Evolutionary conservation across 169 alveolate genomes (phyloP).

Genomic region (Cystoisospora suis): DNA sequence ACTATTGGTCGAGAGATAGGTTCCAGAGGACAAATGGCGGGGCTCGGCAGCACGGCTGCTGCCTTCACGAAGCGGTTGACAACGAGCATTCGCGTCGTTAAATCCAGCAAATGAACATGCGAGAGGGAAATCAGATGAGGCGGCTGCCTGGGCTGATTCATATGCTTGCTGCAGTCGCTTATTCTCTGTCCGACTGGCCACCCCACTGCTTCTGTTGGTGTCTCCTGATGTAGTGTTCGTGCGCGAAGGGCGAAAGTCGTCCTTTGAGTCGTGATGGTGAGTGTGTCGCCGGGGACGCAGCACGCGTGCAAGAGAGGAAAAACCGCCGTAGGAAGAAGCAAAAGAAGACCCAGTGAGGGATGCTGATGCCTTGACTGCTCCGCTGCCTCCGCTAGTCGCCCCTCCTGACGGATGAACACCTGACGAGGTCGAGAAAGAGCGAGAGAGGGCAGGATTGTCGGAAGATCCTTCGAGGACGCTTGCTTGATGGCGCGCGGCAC

Average conservation of each 20-base stretch:
- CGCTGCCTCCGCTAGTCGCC: neutral
- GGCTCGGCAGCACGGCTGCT: neutral
- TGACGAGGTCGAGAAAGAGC: neutral
- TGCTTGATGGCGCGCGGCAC: neutral
- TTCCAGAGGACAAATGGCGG: too few species aligned
- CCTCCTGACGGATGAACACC: neutral
- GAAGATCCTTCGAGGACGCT: neutral
- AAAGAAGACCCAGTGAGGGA: neutral
- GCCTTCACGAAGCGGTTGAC: neutral
- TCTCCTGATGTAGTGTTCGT: neutral
- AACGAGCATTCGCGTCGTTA: too few species aligned
- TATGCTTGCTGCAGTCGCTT: too few species aligned
- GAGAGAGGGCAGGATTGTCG: neutral
- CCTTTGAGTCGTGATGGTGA: constrained; percentile 9
- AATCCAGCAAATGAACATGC: too few species aligned
- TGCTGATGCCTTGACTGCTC: neutral
- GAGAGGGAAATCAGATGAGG: too few species aligned
- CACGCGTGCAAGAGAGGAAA: constrained; percentile 2
- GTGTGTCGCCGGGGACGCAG: constrained; percentile 36
- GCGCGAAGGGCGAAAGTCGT: neutral
- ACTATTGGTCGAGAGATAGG: too few species aligned
- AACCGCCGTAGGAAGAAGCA: neutral
- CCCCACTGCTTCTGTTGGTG: too few species aligned
- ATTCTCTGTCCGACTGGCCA: too few species aligned
- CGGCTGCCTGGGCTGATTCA: too few species aligned